Conservation (phyloP, 306 rosid species). For the Phaseolus lunatus region DNA sequence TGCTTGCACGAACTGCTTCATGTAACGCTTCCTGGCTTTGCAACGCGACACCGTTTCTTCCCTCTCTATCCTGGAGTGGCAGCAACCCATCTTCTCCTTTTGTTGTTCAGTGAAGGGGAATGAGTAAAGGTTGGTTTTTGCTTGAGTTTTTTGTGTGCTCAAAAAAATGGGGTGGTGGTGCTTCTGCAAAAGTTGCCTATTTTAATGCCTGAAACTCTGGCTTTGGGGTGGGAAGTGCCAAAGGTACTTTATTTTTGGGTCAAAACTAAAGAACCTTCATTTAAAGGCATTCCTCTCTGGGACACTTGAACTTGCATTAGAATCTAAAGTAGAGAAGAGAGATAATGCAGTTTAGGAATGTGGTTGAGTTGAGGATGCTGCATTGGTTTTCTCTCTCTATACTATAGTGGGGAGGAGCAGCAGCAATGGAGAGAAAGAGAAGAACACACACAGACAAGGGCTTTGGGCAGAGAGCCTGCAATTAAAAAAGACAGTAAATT, state of each 20-base stretch:
- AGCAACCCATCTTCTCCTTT: slow-evolving; percentile 73
- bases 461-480: slow-evolving; percentile 70
- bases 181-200: slow-evolving; percentile 27
- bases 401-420: slow-evolving; percentile 17
- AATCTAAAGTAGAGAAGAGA: neutral
- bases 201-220: slow-evolving; percentile 32
- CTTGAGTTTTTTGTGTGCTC: neutral
- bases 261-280: slow-evolving; percentile 1
- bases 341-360: slow-evolving; percentile 20
- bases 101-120: neutral
- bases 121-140: slow-evolving; percentile 4
- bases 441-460: slow-evolving; percentile 57
- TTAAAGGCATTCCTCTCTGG: neutral
- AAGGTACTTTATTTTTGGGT: slow-evolving; percentile 37
- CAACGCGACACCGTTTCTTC: slow-evolving; percentile 82
- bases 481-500: slow-evolving; percentile 33
- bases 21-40: slow-evolving; percentile 78
- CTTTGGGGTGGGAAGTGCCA: slow-evolving; percentile 33
- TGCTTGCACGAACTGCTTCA: slow-evolving; percentile 80
- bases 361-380: neutral
- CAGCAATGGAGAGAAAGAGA: slow-evolving; percentile 38
- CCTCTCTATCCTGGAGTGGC: slow-evolving; percentile 74
- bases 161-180: neutral
- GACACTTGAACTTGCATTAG: slow-evolving; percentile 1
- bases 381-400: neutral